A percentile compares a stretch with the other conserved stretches of the same genome.
phyloP scores from a whole-genome alignment of 768 basidiomycete genomes.

The Boletus subcaerulescens region DNA sequence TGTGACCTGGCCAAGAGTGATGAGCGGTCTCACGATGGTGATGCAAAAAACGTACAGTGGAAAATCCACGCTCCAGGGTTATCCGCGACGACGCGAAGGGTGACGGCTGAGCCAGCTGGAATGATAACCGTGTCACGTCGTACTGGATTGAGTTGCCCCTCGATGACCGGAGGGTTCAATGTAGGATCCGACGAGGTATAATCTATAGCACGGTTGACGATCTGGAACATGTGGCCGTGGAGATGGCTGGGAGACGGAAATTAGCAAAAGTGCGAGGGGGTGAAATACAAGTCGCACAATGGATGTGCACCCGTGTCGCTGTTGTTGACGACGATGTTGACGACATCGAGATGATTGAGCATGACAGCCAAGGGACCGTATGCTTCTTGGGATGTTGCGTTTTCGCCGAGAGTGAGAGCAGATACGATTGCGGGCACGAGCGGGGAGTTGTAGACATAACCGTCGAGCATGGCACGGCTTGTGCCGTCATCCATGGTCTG shows the following conservation, averaged over 20 bases:
- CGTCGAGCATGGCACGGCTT: slow-evolving; percentile 78
- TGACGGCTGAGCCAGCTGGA: slow-evolving; percentile 62
- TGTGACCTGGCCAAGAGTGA: slow-evolving; percentile 51
- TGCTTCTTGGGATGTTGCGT: slow-evolving; percentile 60
- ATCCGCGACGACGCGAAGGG: slow-evolving; percentile 78
- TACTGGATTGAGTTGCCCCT: slow-evolving; percentile 83
- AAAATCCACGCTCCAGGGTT: slow-evolving; percentile 92
- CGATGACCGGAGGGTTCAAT: slow-evolving; percentile 76
- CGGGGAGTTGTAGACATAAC: slow-evolving; percentile 64
- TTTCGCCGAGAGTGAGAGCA: slow-evolving; percentile 68
- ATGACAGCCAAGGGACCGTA: slow-evolving; percentile 84
- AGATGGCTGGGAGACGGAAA: slow-evolving; percentile 60
- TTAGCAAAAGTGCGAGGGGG: neutral
- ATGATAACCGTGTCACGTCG: slow-evolving; percentile 88
- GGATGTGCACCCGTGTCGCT: slow-evolving; percentile 76
- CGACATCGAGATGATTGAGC: slow-evolving; percentile 67
- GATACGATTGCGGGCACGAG: slow-evolving; percentile 77
- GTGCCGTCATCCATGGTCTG: slow-evolving; percentile 85
- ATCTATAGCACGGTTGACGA: slow-evolving; percentile 69
- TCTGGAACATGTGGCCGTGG: slow-evolving; percentile 85
- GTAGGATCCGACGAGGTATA: slow-evolving; percentile 70
- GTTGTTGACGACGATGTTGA: slow-evolving; percentile 77
- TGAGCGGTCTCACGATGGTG: neutral
- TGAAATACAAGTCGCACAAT: slow-evolving; percentile 52
- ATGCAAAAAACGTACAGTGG: slow-evolving; percentile 54